Percentiles rank a stretch among this genome's conserved stretches.
Conservation (phyloP, 2,329 filamentous ascomycete genomes). For the Trichoderma asperellum region DNA sequence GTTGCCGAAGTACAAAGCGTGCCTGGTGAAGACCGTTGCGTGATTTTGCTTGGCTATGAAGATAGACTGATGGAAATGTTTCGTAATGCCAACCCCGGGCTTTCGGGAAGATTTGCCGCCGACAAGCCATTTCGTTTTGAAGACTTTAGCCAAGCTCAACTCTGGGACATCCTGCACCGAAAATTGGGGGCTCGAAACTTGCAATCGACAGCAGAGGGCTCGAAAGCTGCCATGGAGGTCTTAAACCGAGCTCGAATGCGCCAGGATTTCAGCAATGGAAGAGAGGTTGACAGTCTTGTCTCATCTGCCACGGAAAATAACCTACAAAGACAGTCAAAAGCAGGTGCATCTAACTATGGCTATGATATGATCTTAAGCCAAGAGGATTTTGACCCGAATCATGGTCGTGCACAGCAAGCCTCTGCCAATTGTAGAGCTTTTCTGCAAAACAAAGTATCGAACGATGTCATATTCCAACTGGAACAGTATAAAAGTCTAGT, state of each 20-base stretch:
- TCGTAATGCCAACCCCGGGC: constrained; percentile 9
- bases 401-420: not conserved
- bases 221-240: not conserved
- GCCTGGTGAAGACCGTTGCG: constrained; percentile 13
- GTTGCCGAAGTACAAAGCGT: constrained; percentile 16
- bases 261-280: not conserved
- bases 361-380: not conserved
- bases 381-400: constrained; percentile 1
- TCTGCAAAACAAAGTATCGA: not conserved
- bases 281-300: not conserved
- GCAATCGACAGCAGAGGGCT: not conserved
- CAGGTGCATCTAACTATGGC: not conserved
- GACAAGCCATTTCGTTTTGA: constrained; percentile 13
- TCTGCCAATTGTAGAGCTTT: not conserved
- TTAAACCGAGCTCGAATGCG: constrained; percentile 3
- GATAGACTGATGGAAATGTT: constrained; percentile 13
- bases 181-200: not conserved
- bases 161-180: not conserved
- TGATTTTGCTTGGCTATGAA: constrained; percentile 13
- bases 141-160: not conserved
- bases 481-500: not conserved
- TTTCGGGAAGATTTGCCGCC: not conserved
- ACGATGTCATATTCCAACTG: not conserved
- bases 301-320: constrained; percentile 3
- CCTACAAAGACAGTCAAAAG: not conserved